Evolutionary conservation across 2,329 filamentous ascomycete genomes (phyloP).

Genomic region (Ascochyta clinopodiicola): DNA sequence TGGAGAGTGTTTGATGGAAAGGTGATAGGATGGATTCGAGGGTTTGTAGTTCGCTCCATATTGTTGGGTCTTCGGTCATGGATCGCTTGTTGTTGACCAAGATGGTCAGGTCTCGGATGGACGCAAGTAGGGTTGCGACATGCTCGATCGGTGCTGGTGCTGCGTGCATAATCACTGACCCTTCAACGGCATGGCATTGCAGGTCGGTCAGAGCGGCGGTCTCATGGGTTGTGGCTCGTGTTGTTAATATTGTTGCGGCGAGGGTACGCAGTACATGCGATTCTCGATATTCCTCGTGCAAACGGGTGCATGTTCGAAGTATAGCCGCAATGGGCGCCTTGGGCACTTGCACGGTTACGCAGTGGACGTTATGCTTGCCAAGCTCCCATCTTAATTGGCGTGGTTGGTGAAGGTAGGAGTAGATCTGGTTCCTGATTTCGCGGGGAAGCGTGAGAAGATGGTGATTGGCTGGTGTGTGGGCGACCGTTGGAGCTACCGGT

Average conservation of each 20-base stretch:
- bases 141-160: constrained; percentile 8
- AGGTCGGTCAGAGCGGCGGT: constrained; percentile 8
- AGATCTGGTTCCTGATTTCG: constrained; percentile 18
- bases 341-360: constrained; percentile 2
- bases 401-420: constrained; percentile 10
- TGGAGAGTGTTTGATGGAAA: constrained; percentile 6
- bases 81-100: constrained; percentile 12
- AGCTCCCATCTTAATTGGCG: constrained; percentile 6
- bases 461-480: not conserved
- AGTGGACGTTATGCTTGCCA: constrained; percentile 10
- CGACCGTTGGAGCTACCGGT: not conserved
- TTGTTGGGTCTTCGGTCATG: constrained; percentile 5
- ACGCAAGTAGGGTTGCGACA: constrained; percentile 6
- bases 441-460: constrained; percentile 13
- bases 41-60: constrained; percentile 10
- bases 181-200: constrained; percentile 12
- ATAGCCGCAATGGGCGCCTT: constrained; percentile 7
- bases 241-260: constrained; percentile 6
- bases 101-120: constrained; percentile 1
- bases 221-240: constrained; percentile 11
- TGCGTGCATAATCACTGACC: constrained; percentile 7
- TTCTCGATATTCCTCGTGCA: constrained; percentile 13
- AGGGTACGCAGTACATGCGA: constrained; percentile 1
- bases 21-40: constrained; percentile 7
- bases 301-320: constrained; percentile 10